A percentile compares a stretch with the other conserved stretches of the same genome.
Conservation (phyloP, 805 yeast genomes). For the Myxozyma neotropica region DNA sequence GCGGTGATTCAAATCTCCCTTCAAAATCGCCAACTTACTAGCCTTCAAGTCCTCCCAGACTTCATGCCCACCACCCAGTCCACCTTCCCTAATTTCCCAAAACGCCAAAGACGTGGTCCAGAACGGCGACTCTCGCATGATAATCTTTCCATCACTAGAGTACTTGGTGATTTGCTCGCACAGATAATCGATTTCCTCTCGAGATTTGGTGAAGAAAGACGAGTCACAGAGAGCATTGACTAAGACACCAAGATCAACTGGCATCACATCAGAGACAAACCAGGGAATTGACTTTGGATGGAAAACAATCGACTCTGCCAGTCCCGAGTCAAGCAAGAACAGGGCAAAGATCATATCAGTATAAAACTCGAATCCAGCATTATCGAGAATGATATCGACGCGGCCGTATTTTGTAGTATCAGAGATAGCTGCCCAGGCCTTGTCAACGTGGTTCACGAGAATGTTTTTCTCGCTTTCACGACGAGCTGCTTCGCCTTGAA, state of each 20-base stretch:
- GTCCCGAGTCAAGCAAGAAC: constrained; percentile 69
- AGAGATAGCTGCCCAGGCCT: constrained; percentile 31
- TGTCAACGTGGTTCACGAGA: constrained; percentile 35
- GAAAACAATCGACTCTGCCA: constrained; percentile 59
- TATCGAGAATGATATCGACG: constrained; percentile 56
- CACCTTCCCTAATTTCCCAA: constrained; percentile 63
- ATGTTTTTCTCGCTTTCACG: constrained; percentile 39
- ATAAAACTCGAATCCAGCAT: constrained; percentile 92
- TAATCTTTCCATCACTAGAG: constrained; percentile 51
- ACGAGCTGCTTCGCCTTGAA: constrained; percentile 88
- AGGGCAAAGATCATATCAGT: constrained; percentile 74
- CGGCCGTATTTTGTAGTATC: constrained; percentile 25
- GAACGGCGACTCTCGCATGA: constrained; percentile 64
- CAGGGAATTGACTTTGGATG: constrained; percentile 94
- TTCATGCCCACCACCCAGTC: constrained; percentile 59
- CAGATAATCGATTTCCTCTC: constrained; percentile 53
- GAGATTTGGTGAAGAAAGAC: constrained; percentile 52
- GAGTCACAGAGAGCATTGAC: constrained; percentile 33
- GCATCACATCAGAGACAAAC: constrained; percentile 96
- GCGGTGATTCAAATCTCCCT: constrained; percentile 96
- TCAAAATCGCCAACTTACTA: constrained; percentile 73
- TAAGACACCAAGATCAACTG: constrained; percentile 62
- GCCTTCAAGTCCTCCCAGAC: constrained; percentile 60
- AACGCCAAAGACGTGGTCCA: constrained; percentile 85
- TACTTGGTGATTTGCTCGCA: constrained; percentile 51